Conservation (phyloP, 805 yeast species). For the Ogataea ramenticola region DNA sequence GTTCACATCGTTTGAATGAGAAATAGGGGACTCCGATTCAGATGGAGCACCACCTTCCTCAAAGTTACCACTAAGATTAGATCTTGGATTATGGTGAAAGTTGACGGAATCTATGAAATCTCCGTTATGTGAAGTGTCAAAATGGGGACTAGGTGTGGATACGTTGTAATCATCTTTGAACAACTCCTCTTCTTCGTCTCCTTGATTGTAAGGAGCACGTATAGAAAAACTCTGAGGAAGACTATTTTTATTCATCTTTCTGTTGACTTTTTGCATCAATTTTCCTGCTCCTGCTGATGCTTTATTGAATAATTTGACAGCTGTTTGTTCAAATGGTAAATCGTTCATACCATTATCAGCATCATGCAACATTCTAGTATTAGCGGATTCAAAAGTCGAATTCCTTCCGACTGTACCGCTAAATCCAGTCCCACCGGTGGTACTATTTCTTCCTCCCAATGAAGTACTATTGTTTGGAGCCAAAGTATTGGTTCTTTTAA, state of each 20-base stretch:
- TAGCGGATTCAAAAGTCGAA: not conserved
- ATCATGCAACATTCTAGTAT: not conserved
- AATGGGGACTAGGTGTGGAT: not conserved
- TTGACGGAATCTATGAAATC: not conserved
- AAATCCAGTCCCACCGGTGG: not conserved
- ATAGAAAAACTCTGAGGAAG: not conserved
- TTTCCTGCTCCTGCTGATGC: not conserved
- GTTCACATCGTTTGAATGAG: no score
- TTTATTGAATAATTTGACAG: not conserved
- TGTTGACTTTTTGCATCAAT: not conserved
- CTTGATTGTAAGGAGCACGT: not conserved
- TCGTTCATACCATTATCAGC: not conserved
- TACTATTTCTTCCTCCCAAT: not conserved
- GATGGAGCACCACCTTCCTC: no score
- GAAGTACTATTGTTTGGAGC: not conserved
- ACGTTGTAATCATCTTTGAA: not conserved
- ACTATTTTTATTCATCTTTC: not conserved
- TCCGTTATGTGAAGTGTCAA: not conserved
- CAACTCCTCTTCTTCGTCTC: not conserved
- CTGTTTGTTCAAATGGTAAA: slow-evolving; percentile 1
- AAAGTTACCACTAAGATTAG: not conserved
- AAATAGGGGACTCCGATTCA: no score
- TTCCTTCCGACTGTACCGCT: not conserved
- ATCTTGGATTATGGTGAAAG: not conserved
- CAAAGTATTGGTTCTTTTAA: slow-evolving; percentile 20